Evolutionary conservation across 306 rosid genomes (phyloP).

Genomic region (Vigna hirtella): DNA sequence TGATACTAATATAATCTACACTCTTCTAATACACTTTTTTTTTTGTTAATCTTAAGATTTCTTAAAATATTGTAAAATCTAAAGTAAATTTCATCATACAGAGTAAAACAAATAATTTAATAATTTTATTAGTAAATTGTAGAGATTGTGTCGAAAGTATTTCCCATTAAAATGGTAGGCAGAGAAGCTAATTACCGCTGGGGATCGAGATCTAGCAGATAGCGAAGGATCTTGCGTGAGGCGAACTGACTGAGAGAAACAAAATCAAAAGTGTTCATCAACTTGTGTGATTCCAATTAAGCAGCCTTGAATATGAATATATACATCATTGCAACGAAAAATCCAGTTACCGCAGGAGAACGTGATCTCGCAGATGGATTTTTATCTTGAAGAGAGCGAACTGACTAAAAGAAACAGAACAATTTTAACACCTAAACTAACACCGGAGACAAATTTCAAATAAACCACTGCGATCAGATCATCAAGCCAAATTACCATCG

Average conservation of each 20-base stretch:
- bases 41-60: background rate
- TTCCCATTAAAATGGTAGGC: too few relatives aligned
- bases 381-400: slow-evolving; percentile 50
- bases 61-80: too few relatives aligned
- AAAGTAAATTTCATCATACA: background rate
- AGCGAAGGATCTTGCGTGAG: slow-evolving; percentile 44
- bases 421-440: background rate
- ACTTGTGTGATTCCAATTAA: slow-evolving; percentile 23
- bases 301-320: background rate
- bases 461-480: background rate
- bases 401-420: slow-evolving; percentile 41
- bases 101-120: too few relatives aligned
- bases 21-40: background rate
- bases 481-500: slow-evolving; percentile 47
- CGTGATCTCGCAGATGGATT: slow-evolving; percentile 47
- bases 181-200: slow-evolving; percentile 44
- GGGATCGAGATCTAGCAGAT: slow-evolving; percentile 52
- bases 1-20: too few relatives aligned
- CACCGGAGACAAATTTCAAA: background rate
- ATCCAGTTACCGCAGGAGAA: slow-evolving; percentile 33
- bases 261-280: slow-evolving; percentile 8
- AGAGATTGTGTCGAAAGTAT: too few relatives aligned
- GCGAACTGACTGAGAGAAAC: slow-evolving; percentile 49
- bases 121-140: too few relatives aligned
- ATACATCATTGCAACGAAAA: background rate